Percentiles rank a stretch among this genome's conserved stretches.
Evolutionary conservation across 306 rosid genomes (phyloP).

Genomic region (Cyamopsis tetragonoloba): DNA sequence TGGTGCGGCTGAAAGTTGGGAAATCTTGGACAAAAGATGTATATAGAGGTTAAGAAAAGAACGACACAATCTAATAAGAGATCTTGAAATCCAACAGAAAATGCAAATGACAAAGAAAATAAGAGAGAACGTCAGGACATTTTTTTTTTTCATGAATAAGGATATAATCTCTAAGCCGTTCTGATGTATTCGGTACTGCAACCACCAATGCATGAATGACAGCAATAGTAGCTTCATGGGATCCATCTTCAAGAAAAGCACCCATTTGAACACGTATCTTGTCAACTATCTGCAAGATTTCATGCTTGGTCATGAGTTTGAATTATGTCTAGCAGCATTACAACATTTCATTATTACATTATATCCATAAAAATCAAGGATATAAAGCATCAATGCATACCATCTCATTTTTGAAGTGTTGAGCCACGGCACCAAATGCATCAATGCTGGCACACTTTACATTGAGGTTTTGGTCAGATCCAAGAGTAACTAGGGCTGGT

Average conservation of each 20-base stretch:
- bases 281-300: conserved; percentile 68
- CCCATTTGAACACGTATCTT: conserved; percentile 97
- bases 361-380: conserved; percentile 10
- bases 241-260: conserved; percentile 98
- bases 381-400: conserved; percentile 37
- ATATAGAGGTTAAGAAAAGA: conserved; percentile 58
- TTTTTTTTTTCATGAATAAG: conserved; percentile 31
- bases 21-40: conserved; percentile 96
- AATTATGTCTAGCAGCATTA: conserved; percentile 13
- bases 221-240: conserved; percentile 86
- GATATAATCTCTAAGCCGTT: conserved; percentile 91
- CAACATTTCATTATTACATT: too few species aligned
- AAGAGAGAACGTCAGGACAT: neutral
- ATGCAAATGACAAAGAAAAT: conserved; percentile 17
- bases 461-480: conserved; percentile 70
- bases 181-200: conserved; percentile 89
- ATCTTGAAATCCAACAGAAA: conserved; percentile 11
- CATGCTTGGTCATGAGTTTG: conserved; percentile 17
- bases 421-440: conserved; percentile 88
- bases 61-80: neutral
- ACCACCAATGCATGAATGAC: conserved; percentile 82
- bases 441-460: conserved; percentile 86
- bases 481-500: conserved; percentile 87
- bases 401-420: conserved; percentile 74
- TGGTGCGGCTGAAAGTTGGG: conserved; percentile 58